Conservation (phyloP, 1,284 basidiomycete genomes). For the Boletus mariae region DNA sequence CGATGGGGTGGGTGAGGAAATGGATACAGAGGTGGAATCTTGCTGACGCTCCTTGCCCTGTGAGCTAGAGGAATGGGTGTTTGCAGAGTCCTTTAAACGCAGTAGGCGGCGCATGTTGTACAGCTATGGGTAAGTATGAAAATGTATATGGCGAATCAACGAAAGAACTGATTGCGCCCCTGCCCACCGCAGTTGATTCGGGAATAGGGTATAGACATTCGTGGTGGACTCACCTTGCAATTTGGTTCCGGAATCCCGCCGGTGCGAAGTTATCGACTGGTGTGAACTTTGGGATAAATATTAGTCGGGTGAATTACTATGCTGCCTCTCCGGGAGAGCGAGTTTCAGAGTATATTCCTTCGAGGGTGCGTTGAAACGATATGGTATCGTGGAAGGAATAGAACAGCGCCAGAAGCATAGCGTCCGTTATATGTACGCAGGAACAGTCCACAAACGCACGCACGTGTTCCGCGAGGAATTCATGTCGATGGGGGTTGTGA, state of each 20-base stretch:
- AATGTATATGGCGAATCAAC: constrained; percentile 20
- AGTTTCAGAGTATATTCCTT: not conserved
- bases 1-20: constrained; percentile 8
- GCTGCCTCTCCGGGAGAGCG: constrained; percentile 1
- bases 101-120: constrained; percentile 30
- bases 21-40: constrained; percentile 6
- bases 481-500: constrained; percentile 9
- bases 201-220: constrained; percentile 6
- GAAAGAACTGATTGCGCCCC: constrained; percentile 8
- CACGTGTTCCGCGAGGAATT: constrained; percentile 15
- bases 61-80: constrained; percentile 1
- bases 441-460: constrained; percentile 6
- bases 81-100: constrained; percentile 26
- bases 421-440: constrained; percentile 28
- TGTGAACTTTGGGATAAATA: not conserved
- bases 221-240: constrained; percentile 14
- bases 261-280: constrained; percentile 4
- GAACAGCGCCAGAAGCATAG: constrained; percentile 8
- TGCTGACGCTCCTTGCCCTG: constrained; percentile 27
- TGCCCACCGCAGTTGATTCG: constrained; percentile 21
- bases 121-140: constrained; percentile 7
- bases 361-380: constrained; percentile 1
- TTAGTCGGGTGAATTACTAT: constrained; percentile 2
- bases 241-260: not conserved
- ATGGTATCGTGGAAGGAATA: constrained; percentile 10